phyloP scores from a whole-genome alignment of 2,329 filamentous ascomycete genomes.

The Fusarium succisae region DNA sequence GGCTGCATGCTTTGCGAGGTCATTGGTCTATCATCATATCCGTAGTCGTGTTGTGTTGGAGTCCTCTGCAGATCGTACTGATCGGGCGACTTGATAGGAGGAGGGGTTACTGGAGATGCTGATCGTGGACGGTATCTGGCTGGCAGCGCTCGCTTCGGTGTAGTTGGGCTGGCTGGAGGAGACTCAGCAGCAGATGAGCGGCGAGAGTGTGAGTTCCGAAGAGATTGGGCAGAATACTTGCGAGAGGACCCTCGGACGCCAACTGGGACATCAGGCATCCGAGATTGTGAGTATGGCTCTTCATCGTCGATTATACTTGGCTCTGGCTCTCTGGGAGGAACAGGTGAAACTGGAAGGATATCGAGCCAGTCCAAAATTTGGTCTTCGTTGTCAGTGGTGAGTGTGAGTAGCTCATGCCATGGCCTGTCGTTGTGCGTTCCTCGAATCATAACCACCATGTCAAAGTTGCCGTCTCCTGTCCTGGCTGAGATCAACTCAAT shows the following conservation, averaged over 20 bases:
- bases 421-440: conserved; percentile 71
- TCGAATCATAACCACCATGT: conserved; percentile 88
- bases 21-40: conserved; percentile 42
- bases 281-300: conserved; percentile 30
- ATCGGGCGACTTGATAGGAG: conserved; percentile 39
- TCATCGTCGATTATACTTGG: conserved; percentile 47
- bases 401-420: conserved; percentile 87
- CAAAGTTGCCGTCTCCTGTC: conserved; percentile 72
- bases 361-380: conserved; percentile 87
- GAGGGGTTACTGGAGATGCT: conserved; percentile 36
- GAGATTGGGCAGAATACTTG: conserved; percentile 37
- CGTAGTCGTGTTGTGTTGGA: conserved; percentile 48
- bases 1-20: conserved; percentile 51
- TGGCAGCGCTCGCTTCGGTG: conserved; percentile 45
- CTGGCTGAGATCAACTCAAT: conserved; percentile 80
- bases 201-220: conserved; percentile 35
- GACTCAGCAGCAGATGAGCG: conserved; percentile 32
- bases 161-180: conserved; percentile 44
- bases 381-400: conserved; percentile 79
- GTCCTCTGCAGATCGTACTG: conserved; percentile 46
- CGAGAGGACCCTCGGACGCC: conserved; percentile 42
- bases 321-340: conserved; percentile 56
- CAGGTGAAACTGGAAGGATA: conserved; percentile 69
- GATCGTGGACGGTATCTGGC: conserved; percentile 41
- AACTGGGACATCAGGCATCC: conserved; percentile 45